Base-by-base conservation (phyloP, 805 yeast genomes). In the Metschnikowia lochheadii region DNA sequence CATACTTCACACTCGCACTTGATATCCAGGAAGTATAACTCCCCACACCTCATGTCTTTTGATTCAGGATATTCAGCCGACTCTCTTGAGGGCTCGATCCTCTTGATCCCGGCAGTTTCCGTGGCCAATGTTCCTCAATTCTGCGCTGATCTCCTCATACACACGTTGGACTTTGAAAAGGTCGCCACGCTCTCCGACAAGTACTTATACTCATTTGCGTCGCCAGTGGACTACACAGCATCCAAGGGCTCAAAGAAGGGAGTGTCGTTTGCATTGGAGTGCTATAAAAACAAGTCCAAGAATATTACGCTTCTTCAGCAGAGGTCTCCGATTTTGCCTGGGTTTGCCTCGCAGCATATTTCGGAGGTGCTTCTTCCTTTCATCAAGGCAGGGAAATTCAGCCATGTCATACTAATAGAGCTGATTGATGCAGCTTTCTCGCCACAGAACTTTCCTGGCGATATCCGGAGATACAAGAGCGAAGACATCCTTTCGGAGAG, bases 51-150 rank as follows among this genome's bases (percentile, higher is more conserved):
- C 23, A 52, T 55, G 52, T 46, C 44, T 17, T 52, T 49, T 36
- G 46, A 41, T 8, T 18, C 45, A 2, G 50, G 51, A 14, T 48
- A 34, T 23, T 40, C 57, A 20, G 18, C 40, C 18, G 46, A 20
- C 26, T 4, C 46, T 34, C 41, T 60, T 7, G 40, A 47, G 8
- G 68, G 66, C 40, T 66, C 80, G 1, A 75, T 75, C 1, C 68
- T 86, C n/a, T 62, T 92, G 0, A 39, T 94, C 1, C 98, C 98
- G 0, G 68, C 90, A 0, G 86, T 94, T 0, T 82, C 97, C 3
- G 78, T 88, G 5, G 98, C 96, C 6, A 94, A 92, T 60, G 85
- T 90, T 3, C 95, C 98, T 0, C 99, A 94, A 64, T 69, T 92
- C 44, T 68, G 91, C 0, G 66, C 79, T 5, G 98, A 91, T 65